Conservation (phyloP, 345 rosid species). For the Populus simonii region DNA sequence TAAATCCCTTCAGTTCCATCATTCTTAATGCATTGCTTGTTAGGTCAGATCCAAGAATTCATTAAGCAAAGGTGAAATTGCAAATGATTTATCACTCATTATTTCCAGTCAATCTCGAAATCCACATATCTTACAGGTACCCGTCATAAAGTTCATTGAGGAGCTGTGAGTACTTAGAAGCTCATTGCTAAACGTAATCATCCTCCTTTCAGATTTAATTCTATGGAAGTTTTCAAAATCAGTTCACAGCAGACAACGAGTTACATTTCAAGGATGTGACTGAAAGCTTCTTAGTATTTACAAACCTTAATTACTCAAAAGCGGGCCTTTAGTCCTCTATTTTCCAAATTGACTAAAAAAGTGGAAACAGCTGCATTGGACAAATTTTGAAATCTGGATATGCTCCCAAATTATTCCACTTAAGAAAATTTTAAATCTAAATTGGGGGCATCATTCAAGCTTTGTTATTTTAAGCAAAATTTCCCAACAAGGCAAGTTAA, state of each 20-base stretch:
- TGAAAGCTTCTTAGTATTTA: background rate
- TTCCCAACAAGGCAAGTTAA: background rate
- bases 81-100: background rate
- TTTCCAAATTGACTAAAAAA: background rate
- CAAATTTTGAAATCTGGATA: background rate
- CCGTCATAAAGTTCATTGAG: background rate
- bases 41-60: background rate
- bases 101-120: background rate
- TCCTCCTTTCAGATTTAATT: background rate
- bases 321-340: background rate
- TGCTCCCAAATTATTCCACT: background rate
- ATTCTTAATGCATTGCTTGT: background rate
- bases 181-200: background rate
- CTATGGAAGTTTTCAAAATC: background rate
- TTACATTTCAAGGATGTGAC: too few species aligned
- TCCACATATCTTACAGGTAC: background rate
- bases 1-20: background rate
- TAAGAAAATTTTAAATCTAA: background rate
- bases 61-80: background rate
- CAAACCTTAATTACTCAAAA: background rate
- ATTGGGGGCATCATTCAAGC: background rate
- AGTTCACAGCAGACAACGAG: background rate
- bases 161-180: background rate
- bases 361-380: background rate
- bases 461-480: background rate